Base-by-base conservation (phyloP, 495 filamentous ascomycete species). In the Tuber calosporum region DNA sequence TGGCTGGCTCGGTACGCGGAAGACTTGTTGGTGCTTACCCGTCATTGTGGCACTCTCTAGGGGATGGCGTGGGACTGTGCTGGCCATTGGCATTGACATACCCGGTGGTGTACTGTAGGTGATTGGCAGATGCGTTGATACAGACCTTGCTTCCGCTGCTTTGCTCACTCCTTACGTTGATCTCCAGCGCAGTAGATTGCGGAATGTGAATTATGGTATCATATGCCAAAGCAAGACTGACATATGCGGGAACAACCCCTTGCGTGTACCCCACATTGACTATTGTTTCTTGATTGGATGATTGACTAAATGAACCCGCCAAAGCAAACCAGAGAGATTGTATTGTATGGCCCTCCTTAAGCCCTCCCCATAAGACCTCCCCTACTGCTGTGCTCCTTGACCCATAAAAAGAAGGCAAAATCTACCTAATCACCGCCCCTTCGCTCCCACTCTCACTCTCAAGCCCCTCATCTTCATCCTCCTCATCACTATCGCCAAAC, bases 401-500 rank as follows among this genome's bases (percentile, higher is more conserved):
- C 53, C 4, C 4, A 20, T 62, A 62, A 13, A 62, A 34, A 1
- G 53, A 15, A 62, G 26, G 26, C 30, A 62, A 34, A 62, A 62
- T 62, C 53, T 62, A 62, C 53, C 53, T 34, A 17, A 17, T 7
- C 26, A 62, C 53, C 53, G 53, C 53, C 26, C 11, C 53, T 26
- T 62, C 53, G 6, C 53, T 62, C 26, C 53, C 53, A 62, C 53
- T 62, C 53, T 62, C 53, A 17, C 53, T 62, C n/a, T 62, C 53
- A 34, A 62, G 53, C 26, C 26, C 53, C 4, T 77, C 77, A 41
- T 82, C 78, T 34, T 45, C 75, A 45, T 73, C 81, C 20, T 69
- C 78, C 20, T 71, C 73, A 66, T 76, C 79, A 22, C 72, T 58
- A 69, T 72, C 73, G 11, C 26, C 73, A 42, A 81, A 70, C 13